Percentiles rank a stretch among this genome's conserved stretches.
These are phyloP conservation scores for Brassica balearica DNA, from an alignment of 441 rosid genomes.

Conservation along the genomic window DNA sequence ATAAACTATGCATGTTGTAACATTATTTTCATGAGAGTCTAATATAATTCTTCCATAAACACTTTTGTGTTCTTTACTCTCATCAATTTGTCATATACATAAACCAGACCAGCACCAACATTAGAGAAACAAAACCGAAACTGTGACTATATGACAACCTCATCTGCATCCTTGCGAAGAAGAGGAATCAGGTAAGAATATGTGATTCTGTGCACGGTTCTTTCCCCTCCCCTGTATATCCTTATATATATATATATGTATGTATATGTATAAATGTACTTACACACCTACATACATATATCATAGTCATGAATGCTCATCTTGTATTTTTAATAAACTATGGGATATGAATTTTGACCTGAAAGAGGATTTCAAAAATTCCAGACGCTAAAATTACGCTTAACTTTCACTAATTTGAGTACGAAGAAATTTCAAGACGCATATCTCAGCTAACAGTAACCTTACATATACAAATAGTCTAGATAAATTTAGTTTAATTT, in stretches of 20 bases:
- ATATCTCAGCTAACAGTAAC: not conserved
- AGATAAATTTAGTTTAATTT: not conserved
- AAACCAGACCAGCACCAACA: not conserved
- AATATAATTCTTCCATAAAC: too few species aligned
- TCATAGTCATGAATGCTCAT: not conserved
- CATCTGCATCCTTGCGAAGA: conserved; percentile 20
- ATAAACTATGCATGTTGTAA: too few species aligned
- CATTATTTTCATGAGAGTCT: too few species aligned
- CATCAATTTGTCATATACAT: too few species aligned
- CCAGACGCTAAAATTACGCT: not conserved
- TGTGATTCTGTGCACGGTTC: not conserved
- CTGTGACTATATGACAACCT: conserved; percentile 4
- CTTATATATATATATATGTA: too few species aligned
- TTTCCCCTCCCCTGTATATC: not conserved
- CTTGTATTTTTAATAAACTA: not conserved
- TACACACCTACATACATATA: not conserved
- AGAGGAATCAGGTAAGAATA: conserved; percentile 7
- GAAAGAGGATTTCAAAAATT: not conserved
- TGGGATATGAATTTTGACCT: not conserved
- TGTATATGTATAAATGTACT: not conserved
- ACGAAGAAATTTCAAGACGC: not conserved
- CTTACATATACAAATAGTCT: not conserved
- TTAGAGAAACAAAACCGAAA: not conserved
- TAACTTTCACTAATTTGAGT: not conserved
- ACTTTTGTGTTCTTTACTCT: too few species aligned